These are phyloP conservation scores for Clarireedia sp. DNA, from an alignment of 2,329 filamentous ascomycete genomes.

Conservation along the genomic window DNA sequence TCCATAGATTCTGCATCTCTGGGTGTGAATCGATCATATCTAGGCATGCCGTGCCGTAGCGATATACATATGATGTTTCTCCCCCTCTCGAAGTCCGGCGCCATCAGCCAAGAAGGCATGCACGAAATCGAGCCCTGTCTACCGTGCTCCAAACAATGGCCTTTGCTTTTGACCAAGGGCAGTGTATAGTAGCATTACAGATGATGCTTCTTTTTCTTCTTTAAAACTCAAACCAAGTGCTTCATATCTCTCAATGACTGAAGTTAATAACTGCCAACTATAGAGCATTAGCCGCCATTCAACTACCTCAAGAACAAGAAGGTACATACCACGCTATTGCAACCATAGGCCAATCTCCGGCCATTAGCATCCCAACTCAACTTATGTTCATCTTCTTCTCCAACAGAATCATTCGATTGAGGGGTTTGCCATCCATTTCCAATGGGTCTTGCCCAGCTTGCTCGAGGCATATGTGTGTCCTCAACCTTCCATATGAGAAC, in stretches of 20 bases:
- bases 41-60: no score
- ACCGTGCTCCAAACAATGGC: no score
- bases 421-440: slow-evolving; percentile 54
- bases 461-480: slow-evolving; percentile 48
- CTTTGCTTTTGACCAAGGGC: no score
- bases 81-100: no score
- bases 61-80: no score
- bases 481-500: slow-evolving; percentile 60
- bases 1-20: no score
- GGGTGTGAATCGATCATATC: no score
- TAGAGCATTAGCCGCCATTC: slow-evolving; percentile 1
- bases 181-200: no score
- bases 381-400: slow-evolving; percentile 54
- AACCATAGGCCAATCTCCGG: slow-evolving; percentile 54
- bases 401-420: slow-evolving; percentile 39
- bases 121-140: no score
- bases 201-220: background rate
- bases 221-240: background rate
- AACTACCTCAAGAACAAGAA: no score
- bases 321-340: slow-evolving; percentile 51
- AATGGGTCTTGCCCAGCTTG: slow-evolving; percentile 48
- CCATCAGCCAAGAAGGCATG: no score
- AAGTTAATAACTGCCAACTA: slow-evolving; percentile 18
- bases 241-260: slow-evolving; percentile 3
- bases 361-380: slow-evolving; percentile 55